Evolutionary conservation across 768 basidiomycete genomes (phyloP), one percentile per base, ranked within the genome.

Genomic region (Agrocybe pediades): DNA sequence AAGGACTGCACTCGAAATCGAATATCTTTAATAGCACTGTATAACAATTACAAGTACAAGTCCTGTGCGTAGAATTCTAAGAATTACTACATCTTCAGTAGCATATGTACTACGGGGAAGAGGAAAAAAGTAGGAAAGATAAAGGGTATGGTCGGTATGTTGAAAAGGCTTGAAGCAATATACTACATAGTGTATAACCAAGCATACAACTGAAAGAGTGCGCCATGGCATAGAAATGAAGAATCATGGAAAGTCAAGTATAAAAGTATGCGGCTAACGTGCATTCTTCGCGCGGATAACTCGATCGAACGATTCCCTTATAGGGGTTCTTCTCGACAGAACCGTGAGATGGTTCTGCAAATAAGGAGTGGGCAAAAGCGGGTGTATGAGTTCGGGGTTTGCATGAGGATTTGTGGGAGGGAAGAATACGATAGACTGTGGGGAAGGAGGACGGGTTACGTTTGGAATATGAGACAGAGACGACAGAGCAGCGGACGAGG

Each of bases 331-430:
- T 67, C 84, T 77, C 16, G 79, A 73, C 26, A 90, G 72, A 43
- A 88, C 80, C 17, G 87, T 87, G 66, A 90, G 73, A 54, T 92
- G 90, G 53, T 85, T 82, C 59, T 74, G 80, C 56, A 88, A 67
- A 63, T 90, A 90, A 39, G 88, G 88, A 2, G 81, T 79, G 0
- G 90, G 90, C 20, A 91, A 75, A 16, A 90, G 74, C 0, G 87
- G 81, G 64, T 92, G 90, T 8, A 87, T 81, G 21, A 70, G 73
- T 63, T 89, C 86, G 17, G 82, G 69, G 50, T 82, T 75, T 20
- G 72, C 71, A 44, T 78, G 75, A 16, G 81, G 76, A 51, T 82
- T 85, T n/a, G 71, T 68, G 0, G 82, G 78, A 8, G 90, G 87
- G 71, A 91, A 89, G 68, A 84, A 80, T 7, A 79, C 72, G 6